Evolutionary conservation across 2,329 filamentous ascomycete genomes (phyloP), one percentile per base, ranked within the genome.

Genomic region (Ophiostoma triangulosporum): DNA sequence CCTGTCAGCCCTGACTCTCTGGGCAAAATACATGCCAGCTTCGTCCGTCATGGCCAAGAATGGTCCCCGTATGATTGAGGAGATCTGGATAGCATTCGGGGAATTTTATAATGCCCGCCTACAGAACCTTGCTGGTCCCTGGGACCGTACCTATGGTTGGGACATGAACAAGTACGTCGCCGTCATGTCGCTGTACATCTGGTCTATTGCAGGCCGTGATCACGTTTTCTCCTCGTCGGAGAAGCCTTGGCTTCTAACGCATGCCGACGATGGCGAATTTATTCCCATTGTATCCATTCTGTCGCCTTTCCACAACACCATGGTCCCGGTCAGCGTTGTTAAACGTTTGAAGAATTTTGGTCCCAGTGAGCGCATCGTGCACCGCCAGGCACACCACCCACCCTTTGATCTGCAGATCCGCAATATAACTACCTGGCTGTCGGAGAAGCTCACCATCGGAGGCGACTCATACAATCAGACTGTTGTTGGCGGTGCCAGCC

Each of bases 161-260:
- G 78, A 83, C 56, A 81, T 83, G 78, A 81, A 79, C 53, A 66
- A 71, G 6, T 83, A 83, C 59, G 62, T 81, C 4, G 75, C 75
- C 51, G 69, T 83, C 49, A 72, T 82, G 62, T 73, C 74, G 0
- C 62, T 78, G 14, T 78, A 78, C 64, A 70, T 83, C 57, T 83
- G 78, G 79, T 71, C 74, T 0, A 56, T 80, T 4, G 67, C 78
- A 5, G 77, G 77, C 8, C 74, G 77, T 51, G 67, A 71, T 1
- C 48, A 54, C 9, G 52, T 54, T n/a, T 54, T 54, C 17, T 50
- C 27, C 54, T 70, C 1, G 64, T 66, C 27, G 8, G 35, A 57
- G 40, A 27, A 32, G 4, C 51, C 56, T 20, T 56, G 50, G 50
- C 36, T 57, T n/a, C 78, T 81, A 71, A 74, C 75, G 0, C 80